Evolutionary conservation across 176 grass and related monocot species (phyloP).

Genomic region (Secale cereale): DNA sequence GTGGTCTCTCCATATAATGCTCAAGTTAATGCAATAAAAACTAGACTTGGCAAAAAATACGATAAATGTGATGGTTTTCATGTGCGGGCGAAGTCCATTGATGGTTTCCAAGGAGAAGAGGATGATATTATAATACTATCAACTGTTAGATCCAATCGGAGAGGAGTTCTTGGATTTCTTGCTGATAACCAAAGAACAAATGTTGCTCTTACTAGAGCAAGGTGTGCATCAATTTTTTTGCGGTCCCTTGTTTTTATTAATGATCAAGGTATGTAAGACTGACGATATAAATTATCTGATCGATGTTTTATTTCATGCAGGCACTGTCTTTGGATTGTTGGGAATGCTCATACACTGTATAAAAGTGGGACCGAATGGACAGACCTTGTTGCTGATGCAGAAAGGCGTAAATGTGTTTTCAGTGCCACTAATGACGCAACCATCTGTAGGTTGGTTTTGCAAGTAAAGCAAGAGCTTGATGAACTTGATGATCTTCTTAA

Average conservation of each 20-base stretch:
- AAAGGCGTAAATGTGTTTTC: conserved; percentile 32
- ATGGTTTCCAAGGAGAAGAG: conserved; percentile 79
- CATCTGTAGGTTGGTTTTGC: conserved; percentile 50
- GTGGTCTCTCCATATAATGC: conserved; percentile 68
- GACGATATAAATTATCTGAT: not conserved
- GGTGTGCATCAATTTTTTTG: conserved; percentile 24
- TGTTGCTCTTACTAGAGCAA: conserved; percentile 88
- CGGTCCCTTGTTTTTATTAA: not conserved
- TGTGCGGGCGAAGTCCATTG: conserved; percentile 58
- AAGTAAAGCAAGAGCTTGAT: conserved; percentile 59
- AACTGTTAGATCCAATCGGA: conserved; percentile 54
- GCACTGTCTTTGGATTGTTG: conserved; percentile 82
- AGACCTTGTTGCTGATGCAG: conserved; percentile 44
- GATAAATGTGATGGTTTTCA: conserved; percentile 36
- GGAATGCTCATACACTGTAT: conserved; percentile 43
- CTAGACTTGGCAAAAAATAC: conserved; percentile 48
- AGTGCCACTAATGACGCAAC: conserved; percentile 36
- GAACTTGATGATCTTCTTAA: conserved; percentile 70
- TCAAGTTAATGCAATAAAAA: conserved; percentile 57
- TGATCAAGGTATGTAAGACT: not conserved
- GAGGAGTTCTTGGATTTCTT: conserved; percentile 61
- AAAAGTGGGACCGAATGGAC: conserved; percentile 54
- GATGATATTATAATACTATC: conserved; percentile 82
- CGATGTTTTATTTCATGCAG: conserved; percentile 36
- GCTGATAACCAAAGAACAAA: conserved; percentile 59